phyloP scores from a whole-genome alignment of 257 asterid species.

The Primulina huaijiensis region DNA sequence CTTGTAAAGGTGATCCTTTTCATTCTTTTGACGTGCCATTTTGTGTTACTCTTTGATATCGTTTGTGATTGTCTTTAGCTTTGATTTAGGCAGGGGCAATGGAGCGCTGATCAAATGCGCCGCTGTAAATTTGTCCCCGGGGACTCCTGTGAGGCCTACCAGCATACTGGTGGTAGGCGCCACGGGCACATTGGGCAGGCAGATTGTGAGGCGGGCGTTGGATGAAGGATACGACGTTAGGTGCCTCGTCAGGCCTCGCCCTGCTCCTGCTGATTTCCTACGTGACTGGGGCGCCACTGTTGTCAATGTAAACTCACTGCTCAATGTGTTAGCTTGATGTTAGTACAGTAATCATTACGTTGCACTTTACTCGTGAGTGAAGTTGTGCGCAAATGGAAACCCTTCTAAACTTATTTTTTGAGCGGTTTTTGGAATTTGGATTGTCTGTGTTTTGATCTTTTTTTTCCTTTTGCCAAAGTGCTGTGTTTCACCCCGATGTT shows the following conservation, averaged over 20 bases:
- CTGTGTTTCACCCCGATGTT: not conserved
- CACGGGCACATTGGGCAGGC: slow-evolving; percentile 95
- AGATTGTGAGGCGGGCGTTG: slow-evolving; percentile 85
- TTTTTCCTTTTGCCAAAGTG: not conserved
- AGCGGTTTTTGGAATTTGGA: not conserved
- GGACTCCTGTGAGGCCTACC: slow-evolving; percentile 86
- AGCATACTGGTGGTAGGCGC: slow-evolving; percentile 93
- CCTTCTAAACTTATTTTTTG: not conserved
- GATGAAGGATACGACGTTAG: slow-evolving; percentile 96
- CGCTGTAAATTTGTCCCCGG: slow-evolving; percentile 79
- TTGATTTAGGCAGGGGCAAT: slow-evolving; percentile 39
- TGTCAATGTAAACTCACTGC: slow-evolving; percentile 56
- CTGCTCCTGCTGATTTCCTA: slow-evolving; percentile 97
- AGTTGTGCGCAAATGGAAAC: not conserved
- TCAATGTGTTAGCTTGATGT: not conserved
- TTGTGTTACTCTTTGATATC: not conserved
- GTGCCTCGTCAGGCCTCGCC: slow-evolving; percentile 95
- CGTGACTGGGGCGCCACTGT: slow-evolving; percentile 99
- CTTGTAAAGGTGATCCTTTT: slow-evolving; percentile 32
- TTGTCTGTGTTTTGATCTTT: not conserved
- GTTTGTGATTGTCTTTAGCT: not conserved
- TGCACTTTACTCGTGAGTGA: not conserved
- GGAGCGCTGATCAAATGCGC: slow-evolving; percentile 44
- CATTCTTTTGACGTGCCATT: not conserved
- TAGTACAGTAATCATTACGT: not conserved